A percentile compares a stretch with the other conserved stretches of the same genome.
These are phyloP conservation scores for Conticribra weissflogii DNA, from an alignment of 108 stramenopile genomes.

Conservation along the genomic window DNA sequence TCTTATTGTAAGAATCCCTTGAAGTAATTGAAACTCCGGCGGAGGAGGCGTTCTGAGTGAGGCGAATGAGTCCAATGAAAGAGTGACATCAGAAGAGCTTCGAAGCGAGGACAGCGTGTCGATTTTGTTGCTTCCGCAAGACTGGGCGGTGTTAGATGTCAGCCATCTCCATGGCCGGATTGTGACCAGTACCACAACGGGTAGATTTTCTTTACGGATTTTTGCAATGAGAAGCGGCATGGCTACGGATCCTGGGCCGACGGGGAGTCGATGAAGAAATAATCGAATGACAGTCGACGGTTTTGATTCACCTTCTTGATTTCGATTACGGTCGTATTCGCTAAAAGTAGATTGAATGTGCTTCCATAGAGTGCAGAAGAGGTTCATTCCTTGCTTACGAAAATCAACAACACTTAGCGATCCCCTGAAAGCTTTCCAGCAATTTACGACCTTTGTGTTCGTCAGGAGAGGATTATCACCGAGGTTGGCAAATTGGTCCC, in stretches of 20 bases:
- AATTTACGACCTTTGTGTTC: constrained; percentile 35
- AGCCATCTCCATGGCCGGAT: constrained; percentile 60
- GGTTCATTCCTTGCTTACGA: constrained; percentile 34
- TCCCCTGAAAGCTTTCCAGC: neutral
- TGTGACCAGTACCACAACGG: constrained; percentile 70
- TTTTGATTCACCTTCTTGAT: neutral
- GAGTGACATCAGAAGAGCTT: constrained; percentile 28
- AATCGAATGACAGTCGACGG: constrained; percentile 62
- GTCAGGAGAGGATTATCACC: constrained; percentile 30
- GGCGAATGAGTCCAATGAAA: constrained; percentile 47
- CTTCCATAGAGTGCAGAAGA: constrained; percentile 40
- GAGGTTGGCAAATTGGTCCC: constrained; percentile 50
- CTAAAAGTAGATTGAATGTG: constrained; percentile 34
- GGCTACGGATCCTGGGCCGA: constrained; percentile 51
- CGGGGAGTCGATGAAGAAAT: constrained; percentile 58
- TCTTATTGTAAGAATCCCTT: constrained; percentile 69
- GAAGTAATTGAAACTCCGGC: constrained; percentile 77
- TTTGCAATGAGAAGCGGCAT: constrained; percentile 71
- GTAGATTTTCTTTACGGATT: constrained; percentile 62
- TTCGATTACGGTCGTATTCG: neutral
- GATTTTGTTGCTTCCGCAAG: constrained; percentile 17
- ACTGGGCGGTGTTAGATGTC: neutral
- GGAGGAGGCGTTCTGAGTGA: constrained; percentile 67
- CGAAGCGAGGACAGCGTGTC: constrained; percentile 40
- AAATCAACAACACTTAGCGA: neutral